phyloP scores from a whole-genome alignment of 345 rosid genomes.

The Syzygium grande region DNA sequence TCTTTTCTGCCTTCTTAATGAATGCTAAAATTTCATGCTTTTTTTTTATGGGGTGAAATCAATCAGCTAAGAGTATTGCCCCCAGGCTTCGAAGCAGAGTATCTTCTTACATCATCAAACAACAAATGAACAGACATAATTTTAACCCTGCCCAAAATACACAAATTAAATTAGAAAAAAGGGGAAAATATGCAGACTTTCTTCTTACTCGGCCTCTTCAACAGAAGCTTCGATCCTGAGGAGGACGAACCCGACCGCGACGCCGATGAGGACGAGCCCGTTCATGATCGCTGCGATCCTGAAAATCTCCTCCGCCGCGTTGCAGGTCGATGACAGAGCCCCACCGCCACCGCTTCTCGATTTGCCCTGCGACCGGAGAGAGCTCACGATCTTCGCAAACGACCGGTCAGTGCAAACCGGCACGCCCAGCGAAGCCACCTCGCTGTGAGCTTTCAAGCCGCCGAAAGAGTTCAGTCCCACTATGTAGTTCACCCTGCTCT shows the following conservation, averaged over 20 bases:
- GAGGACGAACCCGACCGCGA: slow-evolving; percentile 15
- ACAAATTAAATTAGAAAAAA: not conserved
- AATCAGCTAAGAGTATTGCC: not conserved
- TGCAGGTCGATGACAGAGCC: slow-evolving; percentile 26
- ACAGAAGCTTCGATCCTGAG: slow-evolving; percentile 9
- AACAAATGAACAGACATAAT: not conserved
- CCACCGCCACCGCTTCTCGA: slow-evolving; percentile 6
- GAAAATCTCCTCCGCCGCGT: slow-evolving; percentile 8
- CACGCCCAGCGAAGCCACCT: slow-evolving; percentile 23
- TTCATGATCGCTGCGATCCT: slow-evolving; percentile 14
- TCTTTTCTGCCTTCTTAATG: not conserved
- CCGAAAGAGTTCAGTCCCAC: slow-evolving; percentile 32
- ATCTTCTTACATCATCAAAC: not conserved
- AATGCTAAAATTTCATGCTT: not conserved
- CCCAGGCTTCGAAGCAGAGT: not conserved
- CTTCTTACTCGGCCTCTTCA: slow-evolving; percentile 9
- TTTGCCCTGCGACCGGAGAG: slow-evolving; percentile 23
- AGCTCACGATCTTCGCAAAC: slow-evolving; percentile 38
- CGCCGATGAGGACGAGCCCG: slow-evolving; percentile 11
- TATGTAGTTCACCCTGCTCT: slow-evolving; percentile 11
- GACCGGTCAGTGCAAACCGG: slow-evolving; percentile 19
- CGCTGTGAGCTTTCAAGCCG: slow-evolving; percentile 44
- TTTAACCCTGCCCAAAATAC: not conserved
- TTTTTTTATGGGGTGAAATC: not conserved
- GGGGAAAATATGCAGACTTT: not conserved